Base-by-base conservation (phyloP, 805 yeast genomes). In the Saccharomycopsis schoenii region DNA sequence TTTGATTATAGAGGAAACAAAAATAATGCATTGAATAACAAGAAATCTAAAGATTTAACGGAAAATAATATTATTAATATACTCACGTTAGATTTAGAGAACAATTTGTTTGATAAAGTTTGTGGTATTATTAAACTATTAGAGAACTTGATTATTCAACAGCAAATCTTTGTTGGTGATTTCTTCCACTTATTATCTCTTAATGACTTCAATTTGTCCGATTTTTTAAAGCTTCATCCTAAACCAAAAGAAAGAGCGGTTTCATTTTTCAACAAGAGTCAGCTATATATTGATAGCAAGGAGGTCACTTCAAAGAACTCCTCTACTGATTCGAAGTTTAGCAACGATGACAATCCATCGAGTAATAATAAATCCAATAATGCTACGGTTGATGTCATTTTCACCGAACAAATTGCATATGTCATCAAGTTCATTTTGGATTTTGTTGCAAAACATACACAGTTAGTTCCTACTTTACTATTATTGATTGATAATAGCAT, bases 161-260 rank as follows among this genome's bases (percentile, higher is more conserved):
- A 82, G 62, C 86, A 82, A 67, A 79, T 78, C 63, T 76, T 82
- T 50, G 64, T 80, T 4, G 75, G 74, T 29, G 70, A 68, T 10
- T 73, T 83, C 66, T 78, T 81, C 72, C 77, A 75, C 66, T 58
- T 79, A 4, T 77, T 83, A 0, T 73, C 80, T 0, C 64, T 68
- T 10, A 70, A 68, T 2, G 66, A 66, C 17, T 62, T 68, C 9
- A 73, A 72, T n/a, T 80, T 84, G 60, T 74, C 73, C 29, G 76
- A 76, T 12, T 77, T 72, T 62, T 71, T 84, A 55, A 75, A 75
- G 41, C 62, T 67, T 51, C 65, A 60, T 51, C 62, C 66, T 54
- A 67, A 68, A 36, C 68, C 69, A 15, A 43, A 61, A 55, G 62
- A 64, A 10, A 57, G 71, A 14, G 64, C 69, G 21, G 56, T 66